Base-by-base conservation (phyloP, 495 filamentous ascomycete species). In the Aspergillus cristatus region DNA sequence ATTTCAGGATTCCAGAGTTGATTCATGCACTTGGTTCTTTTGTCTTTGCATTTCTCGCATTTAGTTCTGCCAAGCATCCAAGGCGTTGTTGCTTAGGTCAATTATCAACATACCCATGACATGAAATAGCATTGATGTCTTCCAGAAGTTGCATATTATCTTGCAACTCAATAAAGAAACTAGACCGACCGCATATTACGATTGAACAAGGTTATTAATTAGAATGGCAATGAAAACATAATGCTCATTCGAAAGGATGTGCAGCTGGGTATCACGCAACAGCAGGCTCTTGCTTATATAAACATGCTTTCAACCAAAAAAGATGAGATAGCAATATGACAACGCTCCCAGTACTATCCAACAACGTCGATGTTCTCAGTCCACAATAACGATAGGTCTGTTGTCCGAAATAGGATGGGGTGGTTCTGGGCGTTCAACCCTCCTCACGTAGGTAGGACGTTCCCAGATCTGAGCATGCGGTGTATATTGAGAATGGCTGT, bases 191-290 rank as follows among this genome's bases (percentile, higher is more conserved):
- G n/a, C n/a, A n/a, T n/a, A n/a, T n/a, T n/a, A n/a, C n/a, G n/a
- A n/a, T n/a, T n/a, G n/a, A n/a, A n/a, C n/a, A n/a, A n/a, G n/a
- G n/a, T n/a, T n/a, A n/a, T n/a, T n/a, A n/a, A n/a, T n/a, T n/a
- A n/a, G n/a, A n/a, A n/a, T n/a, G n/a, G n/a, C n/a, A n/a, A n/a
- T n/a, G n/a, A n/a, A n/a, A n/a, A n/a, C 28, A 47, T 32, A 32
- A 35, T 30, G 45, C 34, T 25, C 18, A 33, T 38, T 47, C 37
- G 45, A 51, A 8, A 50, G 5, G 44, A 46, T 38, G 51, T 42
- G 42, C 44, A 45, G 37, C 31, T 49, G 55, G 60, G 60, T 63
- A 61, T 63, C 52, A 60, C 54, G 37, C 16, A 24, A 53, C 22
- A 46, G 43, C 8, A 30, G 11, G 28, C 4, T 30, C 24, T 6